phyloP scores from a whole-genome alignment of 495 filamentous ascomycete species.

The Amniculicola lignicola region DNA sequence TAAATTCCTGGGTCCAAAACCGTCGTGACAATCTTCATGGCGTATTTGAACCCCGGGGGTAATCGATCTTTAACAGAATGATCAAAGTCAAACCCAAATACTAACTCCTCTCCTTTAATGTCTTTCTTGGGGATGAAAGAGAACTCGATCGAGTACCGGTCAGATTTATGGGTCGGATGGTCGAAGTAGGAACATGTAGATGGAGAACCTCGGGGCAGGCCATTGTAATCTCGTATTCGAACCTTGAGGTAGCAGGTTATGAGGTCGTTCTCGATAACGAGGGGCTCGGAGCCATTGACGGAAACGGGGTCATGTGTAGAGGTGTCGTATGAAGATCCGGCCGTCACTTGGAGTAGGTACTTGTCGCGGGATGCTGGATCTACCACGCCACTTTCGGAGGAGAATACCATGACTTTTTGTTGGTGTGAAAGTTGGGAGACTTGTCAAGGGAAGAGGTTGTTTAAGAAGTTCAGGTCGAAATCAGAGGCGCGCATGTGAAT shows the following conservation, averaged over 20 bases:
- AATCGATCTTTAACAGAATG: slow-evolving; percentile 80
- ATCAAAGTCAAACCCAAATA: slow-evolving; percentile 94
- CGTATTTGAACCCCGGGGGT: slow-evolving; percentile 77
- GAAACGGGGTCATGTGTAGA: slow-evolving; percentile 62
- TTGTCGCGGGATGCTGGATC: slow-evolving; percentile 45
- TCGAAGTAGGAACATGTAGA: slow-evolving; percentile 70
- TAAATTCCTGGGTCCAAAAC: slow-evolving; percentile 83
- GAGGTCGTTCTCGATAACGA: slow-evolving; percentile 58
- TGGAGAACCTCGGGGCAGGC: slow-evolving; percentile 38
- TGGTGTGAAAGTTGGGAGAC: too few species aligned
- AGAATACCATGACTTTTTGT: too few species aligned
- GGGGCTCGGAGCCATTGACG: slow-evolving; percentile 63
- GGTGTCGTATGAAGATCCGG: slow-evolving; percentile 68
- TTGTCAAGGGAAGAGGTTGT: too few species aligned
- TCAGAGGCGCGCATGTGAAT: too few species aligned
- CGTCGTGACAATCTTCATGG: slow-evolving; percentile 79
- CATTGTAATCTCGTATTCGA: slow-evolving; percentile 61
- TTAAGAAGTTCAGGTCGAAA: too few species aligned
- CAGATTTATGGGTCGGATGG: slow-evolving; percentile 60
- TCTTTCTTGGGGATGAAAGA: slow-evolving; percentile 64
- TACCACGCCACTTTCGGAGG: slow-evolving; percentile 2
- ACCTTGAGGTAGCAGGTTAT: slow-evolving; percentile 64
- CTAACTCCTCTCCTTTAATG: slow-evolving; percentile 67
- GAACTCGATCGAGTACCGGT: slow-evolving; percentile 80
- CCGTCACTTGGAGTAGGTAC: slow-evolving; percentile 68